Conservation (phyloP, 306 rosid genomes). For the Carpinus fangiana region DNA sequence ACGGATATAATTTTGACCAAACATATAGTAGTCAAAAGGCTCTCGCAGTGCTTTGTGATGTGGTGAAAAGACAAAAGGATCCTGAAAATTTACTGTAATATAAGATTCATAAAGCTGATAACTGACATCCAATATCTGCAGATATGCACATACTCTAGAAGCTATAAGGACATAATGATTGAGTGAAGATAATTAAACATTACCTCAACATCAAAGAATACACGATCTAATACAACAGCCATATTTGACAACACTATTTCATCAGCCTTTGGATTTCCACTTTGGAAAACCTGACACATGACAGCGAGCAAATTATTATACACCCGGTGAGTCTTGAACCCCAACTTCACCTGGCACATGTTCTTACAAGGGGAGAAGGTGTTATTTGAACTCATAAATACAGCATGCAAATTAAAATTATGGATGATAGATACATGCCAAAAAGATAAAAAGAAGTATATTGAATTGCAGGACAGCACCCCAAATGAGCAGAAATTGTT, state of each 20-base stretch:
- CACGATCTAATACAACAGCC: slow-evolving; percentile 73
- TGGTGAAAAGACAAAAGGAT: slow-evolving; percentile 84
- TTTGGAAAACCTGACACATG: slow-evolving; percentile 62
- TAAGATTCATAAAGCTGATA: slow-evolving; percentile 10
- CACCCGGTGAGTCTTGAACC: not conserved
- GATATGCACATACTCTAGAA: slow-evolving; percentile 21
- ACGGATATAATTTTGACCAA: slow-evolving; percentile 93
- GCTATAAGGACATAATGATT: slow-evolving; percentile 13
- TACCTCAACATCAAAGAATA: slow-evolving; percentile 87
- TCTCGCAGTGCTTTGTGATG: slow-evolving; percentile 87
- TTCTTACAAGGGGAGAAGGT: not conserved
- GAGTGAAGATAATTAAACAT: slow-evolving; percentile 13
- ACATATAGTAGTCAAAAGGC: slow-evolving; percentile 92
- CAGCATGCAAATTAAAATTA: not conserved
- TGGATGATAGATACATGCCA: not conserved
- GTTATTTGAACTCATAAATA: not conserved
- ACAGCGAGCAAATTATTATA: slow-evolving; percentile 14
- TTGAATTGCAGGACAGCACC: slow-evolving; percentile 17
- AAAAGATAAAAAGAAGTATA: slow-evolving; percentile 13
- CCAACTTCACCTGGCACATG: not conserved
- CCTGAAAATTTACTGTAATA: slow-evolving; percentile 59
- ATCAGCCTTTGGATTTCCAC: slow-evolving; percentile 79
- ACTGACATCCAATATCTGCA: slow-evolving; percentile 20
- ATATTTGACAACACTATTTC: slow-evolving; percentile 79
- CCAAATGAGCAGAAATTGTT: not conserved